Conservation (phyloP, 2,329 filamentous ascomycete species). For the Nothopassalora personata region DNA sequence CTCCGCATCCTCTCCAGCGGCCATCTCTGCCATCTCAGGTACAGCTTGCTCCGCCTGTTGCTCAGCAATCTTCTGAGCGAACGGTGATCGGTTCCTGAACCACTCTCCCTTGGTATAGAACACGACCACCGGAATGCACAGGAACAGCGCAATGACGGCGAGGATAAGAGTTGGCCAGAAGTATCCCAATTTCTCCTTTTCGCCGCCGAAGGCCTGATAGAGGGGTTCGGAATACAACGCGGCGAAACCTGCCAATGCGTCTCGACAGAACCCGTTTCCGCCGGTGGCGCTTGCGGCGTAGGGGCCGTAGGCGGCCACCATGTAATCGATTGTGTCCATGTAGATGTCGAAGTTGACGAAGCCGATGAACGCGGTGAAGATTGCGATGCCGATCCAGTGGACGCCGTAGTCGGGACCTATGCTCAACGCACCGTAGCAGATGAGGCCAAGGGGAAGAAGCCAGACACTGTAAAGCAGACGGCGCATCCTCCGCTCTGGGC, state of each 20-base stretch:
- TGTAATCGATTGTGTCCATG: constrained; percentile 48
- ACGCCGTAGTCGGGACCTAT: constrained; percentile 51
- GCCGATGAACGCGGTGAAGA: constrained; percentile 61
- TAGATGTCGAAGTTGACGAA: constrained; percentile 56
- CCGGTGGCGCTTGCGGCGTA: constrained; percentile 71
- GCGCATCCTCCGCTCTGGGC: constrained; percentile 61
- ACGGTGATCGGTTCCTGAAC: constrained; percentile 45
- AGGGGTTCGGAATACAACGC: constrained; percentile 61
- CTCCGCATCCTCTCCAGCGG: neutral
- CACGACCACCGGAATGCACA: constrained; percentile 51
- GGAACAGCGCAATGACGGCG: constrained; percentile 45
- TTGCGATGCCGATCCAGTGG: constrained; percentile 63
- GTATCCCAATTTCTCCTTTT: constrained; percentile 24
- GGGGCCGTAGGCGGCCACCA: constrained; percentile 66
- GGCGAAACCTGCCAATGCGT: constrained; percentile 67
- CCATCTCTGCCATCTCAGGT: neutral
- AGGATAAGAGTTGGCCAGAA: constrained; percentile 53
- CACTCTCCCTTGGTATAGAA: constrained; percentile 44
- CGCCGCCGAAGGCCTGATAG: constrained; percentile 25
- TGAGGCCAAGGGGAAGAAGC: neutral
- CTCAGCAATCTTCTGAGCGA: constrained; percentile 41
- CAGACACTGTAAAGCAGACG: constrained; percentile 52
- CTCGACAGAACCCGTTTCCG: constrained; percentile 68
- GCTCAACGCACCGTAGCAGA: constrained; percentile 20
- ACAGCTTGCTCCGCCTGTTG: constrained; percentile 23